Evolutionary conservation across 2,329 filamentous ascomycete species (phyloP).

Genomic region (Trichoderma gracile): DNA sequence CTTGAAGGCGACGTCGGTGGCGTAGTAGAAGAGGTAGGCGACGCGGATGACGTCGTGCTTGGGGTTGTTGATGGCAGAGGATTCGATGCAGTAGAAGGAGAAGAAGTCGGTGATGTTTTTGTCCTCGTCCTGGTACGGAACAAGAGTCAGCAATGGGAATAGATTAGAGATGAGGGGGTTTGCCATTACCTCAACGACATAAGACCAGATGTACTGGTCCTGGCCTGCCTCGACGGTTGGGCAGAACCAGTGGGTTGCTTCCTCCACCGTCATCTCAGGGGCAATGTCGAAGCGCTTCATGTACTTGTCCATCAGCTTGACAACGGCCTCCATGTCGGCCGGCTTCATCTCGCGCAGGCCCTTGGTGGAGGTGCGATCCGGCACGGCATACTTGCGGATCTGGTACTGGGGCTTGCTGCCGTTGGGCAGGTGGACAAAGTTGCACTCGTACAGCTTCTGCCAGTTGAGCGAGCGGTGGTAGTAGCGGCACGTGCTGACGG

Average conservation of each 20-base stretch:
- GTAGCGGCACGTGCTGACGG: conserved; percentile 90
- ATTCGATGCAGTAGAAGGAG: conserved; percentile 94
- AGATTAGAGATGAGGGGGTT: neutral
- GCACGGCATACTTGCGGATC: conserved; percentile 81
- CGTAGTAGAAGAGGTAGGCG: conserved; percentile 98
- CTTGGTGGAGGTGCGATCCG: conserved; percentile 68
- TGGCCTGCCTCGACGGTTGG: conserved; percentile 57
- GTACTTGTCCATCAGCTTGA: conserved; percentile 74
- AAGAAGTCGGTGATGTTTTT: conserved; percentile 93
- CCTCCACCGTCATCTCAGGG: conserved; percentile 75
- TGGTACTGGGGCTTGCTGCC: conserved; percentile 85
- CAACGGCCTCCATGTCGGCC: conserved; percentile 75
- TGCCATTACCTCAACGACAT: conserved; percentile 75
- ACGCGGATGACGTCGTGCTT: conserved; percentile 80
- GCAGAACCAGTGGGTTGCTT: conserved; percentile 86
- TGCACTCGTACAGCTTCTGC: conserved; percentile 92
- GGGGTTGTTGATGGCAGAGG: conserved; percentile 80
- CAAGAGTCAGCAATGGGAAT: neutral
- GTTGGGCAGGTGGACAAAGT: conserved; percentile 84
- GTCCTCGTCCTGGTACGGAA: conserved; percentile 40
- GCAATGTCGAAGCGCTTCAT: conserved; percentile 79
- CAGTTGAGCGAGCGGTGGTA: conserved; percentile 93
- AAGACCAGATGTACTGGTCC: conserved; percentile 90
- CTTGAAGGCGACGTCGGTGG: conserved; percentile 73
- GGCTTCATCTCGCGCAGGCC: conserved; percentile 79